Evolutionary conservation across 345 rosid genomes (phyloP).

Genomic region (Carallia pectinifolia): DNA sequence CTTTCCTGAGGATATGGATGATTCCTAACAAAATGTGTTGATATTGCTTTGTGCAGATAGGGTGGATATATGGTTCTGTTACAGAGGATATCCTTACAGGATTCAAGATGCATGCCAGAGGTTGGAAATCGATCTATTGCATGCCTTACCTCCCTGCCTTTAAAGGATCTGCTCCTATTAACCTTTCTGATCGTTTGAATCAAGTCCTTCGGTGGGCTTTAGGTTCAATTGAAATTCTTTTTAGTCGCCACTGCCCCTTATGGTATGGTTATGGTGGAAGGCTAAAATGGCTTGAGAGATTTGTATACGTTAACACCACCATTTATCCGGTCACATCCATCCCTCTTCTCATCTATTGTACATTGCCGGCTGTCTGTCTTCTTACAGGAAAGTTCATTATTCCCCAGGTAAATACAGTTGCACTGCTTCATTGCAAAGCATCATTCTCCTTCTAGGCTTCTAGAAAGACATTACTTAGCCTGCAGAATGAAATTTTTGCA

Average conservation of each 20-base stretch:
- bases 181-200: slow-evolving; percentile 44
- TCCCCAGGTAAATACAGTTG: slow-evolving; percentile 35
- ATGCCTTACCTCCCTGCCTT: slow-evolving; percentile 41
- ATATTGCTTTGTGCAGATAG: slow-evolving; percentile 29
- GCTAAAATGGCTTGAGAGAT: slow-evolving; percentile 37
- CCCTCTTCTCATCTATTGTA: slow-evolving; percentile 42
- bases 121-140: slow-evolving; percentile 50
- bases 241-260: slow-evolving; percentile 45
- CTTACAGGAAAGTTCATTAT: slow-evolving; percentile 46
- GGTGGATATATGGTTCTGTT: slow-evolving; percentile 50
- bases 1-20: background rate
- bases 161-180: slow-evolving; percentile 48
- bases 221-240: slow-evolving; percentile 43
- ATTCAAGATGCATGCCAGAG: slow-evolving; percentile 43
- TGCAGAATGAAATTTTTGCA: background rate
- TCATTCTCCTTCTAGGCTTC: background rate
- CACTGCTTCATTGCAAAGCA: background rate
- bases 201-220: slow-evolving; percentile 50
- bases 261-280: slow-evolving; percentile 40
- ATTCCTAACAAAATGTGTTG: background rate
- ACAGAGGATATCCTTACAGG: slow-evolving; percentile 45
- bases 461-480: background rate
- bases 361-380: slow-evolving; percentile 42
- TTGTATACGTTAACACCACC: slow-evolving; percentile 40
- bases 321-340: slow-evolving; percentile 43